These are phyloP conservation scores for Termitomyces sp. DNA, from an alignment of 1,284 basidiomycete species.

Conservation along the genomic window DNA sequence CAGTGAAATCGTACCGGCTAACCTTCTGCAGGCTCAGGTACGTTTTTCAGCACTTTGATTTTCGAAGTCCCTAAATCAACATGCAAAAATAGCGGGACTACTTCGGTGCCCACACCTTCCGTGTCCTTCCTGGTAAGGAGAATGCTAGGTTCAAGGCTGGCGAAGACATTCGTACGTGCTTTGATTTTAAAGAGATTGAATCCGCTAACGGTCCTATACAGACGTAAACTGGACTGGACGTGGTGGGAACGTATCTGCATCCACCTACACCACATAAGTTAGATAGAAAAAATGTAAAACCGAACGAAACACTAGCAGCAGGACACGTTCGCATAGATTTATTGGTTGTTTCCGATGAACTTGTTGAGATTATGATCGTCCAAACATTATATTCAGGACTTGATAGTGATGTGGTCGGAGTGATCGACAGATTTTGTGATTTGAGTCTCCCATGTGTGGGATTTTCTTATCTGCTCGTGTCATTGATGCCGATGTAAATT, in stretches of 20 bases:
- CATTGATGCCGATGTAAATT: slow-evolving; percentile 14
- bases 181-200: slow-evolving; percentile 6
- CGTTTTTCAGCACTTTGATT: slow-evolving; percentile 10
- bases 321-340: slow-evolving; percentile 9
- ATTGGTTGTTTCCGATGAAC: slow-evolving; percentile 9
- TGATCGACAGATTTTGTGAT: background rate
- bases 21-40: slow-evolving; percentile 91
- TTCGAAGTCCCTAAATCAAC: slow-evolving; percentile 16
- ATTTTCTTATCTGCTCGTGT: slow-evolving; percentile 36
- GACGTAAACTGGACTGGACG: slow-evolving; percentile 93
- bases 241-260: slow-evolving; percentile 90
- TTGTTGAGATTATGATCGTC: slow-evolving; percentile 6
- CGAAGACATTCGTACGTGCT: slow-evolving; percentile 78
- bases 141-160: slow-evolving; percentile 75
- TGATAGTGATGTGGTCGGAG: background rate
- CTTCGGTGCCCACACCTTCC: slow-evolving; percentile 95
- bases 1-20: slow-evolving; percentile 88
- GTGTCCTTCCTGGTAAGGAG: slow-evolving; percentile 85
- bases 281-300: slow-evolving; percentile 9
- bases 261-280: slow-evolving; percentile 82
- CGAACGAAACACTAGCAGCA: background rate
- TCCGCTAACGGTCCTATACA: slow-evolving; percentile 24
- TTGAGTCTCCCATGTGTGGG: slow-evolving; percentile 45
- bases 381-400: background rate
- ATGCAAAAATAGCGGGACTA: slow-evolving; percentile 71